Conservation (phyloP, 257 asterid genomes). For the Leptodermis oblonga region DNA sequence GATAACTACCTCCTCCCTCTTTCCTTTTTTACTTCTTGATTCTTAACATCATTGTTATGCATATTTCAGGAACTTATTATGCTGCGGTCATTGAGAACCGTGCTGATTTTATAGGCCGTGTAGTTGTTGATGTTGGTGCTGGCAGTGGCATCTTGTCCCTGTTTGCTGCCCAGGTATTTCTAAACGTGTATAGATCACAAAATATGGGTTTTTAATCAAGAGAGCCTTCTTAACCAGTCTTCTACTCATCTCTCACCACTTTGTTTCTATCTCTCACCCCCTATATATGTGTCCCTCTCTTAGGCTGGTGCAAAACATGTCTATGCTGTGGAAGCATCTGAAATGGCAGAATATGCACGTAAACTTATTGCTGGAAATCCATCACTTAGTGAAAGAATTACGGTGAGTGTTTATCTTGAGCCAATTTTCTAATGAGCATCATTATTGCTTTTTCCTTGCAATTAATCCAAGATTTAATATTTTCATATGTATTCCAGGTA, state of each 20-base stretch:
- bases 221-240: background rate
- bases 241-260: background rate
- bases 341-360: conserved; percentile 92
- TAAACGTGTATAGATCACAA: background rate
- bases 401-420: conserved; percentile 43
- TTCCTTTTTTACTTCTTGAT: conserved; percentile 1
- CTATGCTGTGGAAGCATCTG: conserved; percentile 99
- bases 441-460: conserved; percentile 8
- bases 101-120: conserved; percentile 63
- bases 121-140: conserved; percentile 99
- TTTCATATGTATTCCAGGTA: conserved; percentile 48
- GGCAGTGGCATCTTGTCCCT: conserved; percentile 99
- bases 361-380: conserved; percentile 93
- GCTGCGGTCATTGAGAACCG: conserved; percentile 99
- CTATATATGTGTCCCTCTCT: background rate
- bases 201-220: background rate
- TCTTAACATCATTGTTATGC: conserved; percentile 23
- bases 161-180: conserved; percentile 94
- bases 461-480: conserved; percentile 12
- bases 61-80: conserved; percentile 78
- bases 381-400: conserved; percentile 60
- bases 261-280: background rate
- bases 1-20: background rate
- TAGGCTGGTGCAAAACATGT: conserved; percentile 99
- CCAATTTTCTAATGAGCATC: conserved; percentile 6